Percentiles rank a stretch among this genome's conserved stretches.
Conservation (phyloP, 1,139 yeast genomes). For the Geotrichum aggregatum region DNA sequence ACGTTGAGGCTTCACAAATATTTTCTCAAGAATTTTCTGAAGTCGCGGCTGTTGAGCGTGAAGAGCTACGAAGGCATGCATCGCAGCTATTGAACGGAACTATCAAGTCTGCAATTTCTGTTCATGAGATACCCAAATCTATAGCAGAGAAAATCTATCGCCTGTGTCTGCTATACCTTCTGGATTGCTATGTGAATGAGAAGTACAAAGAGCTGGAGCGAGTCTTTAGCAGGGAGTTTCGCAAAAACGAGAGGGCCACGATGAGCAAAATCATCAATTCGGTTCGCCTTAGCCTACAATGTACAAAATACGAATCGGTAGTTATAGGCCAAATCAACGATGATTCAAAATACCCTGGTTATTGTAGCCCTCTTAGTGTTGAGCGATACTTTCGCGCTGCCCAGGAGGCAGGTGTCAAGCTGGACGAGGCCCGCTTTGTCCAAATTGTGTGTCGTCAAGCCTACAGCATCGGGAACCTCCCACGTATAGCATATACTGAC, state of each 20-base stretch:
- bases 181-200: slow-evolving; percentile 10
- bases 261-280: slow-evolving; percentile 13
- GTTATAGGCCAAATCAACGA: slow-evolving; percentile 18
- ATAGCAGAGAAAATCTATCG: slow-evolving; percentile 20
- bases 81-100: slow-evolving; percentile 10
- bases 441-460: slow-evolving; percentile 7
- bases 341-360: slow-evolving; percentile 20
- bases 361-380: slow-evolving; percentile 16
- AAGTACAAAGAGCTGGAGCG: slow-evolving; percentile 3
- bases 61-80: slow-evolving; percentile 2
- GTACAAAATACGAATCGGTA: slow-evolving; percentile 10
- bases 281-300: slow-evolving; percentile 15
- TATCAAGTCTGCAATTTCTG: slow-evolving; percentile 5
- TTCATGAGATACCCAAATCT: background rate
- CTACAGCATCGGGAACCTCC: slow-evolving; percentile 9
- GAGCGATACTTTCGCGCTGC: slow-evolving; percentile 9
- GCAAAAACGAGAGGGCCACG: slow-evolving; percentile 6
- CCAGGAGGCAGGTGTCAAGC: background rate
- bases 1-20: background rate
- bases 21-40: background rate
- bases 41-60: background rate
- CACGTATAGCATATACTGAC: slow-evolving; percentile 11
- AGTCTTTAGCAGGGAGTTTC: slow-evolving; percentile 4
- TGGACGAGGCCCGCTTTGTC: slow-evolving; percentile 15
- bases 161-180: slow-evolving; percentile 7